Evolutionary conservation across 139 green algal species (phyloP), one percentile per base, ranked within the genome.

Genomic region (Yamagishiella unicocca): DNA sequence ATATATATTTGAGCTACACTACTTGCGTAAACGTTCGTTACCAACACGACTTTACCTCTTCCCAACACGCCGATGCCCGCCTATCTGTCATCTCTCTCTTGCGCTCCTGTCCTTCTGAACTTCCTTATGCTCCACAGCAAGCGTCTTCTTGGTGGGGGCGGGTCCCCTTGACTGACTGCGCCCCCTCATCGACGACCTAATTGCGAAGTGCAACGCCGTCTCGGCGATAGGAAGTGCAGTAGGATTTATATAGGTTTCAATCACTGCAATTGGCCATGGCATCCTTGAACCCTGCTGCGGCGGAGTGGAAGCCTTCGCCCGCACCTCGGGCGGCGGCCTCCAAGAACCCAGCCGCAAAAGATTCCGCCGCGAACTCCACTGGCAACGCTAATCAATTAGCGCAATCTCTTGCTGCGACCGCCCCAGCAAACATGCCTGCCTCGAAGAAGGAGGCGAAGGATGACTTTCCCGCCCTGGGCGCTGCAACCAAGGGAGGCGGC

Each of bases 121-220:
- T 50, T 82, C 14, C 7, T 82, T 8, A 46, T 82, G 9, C 31
- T 82, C 1, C 35, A 68, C 19, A 68, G 38, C 74, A 82, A 82
- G 50, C 74, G 50, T 9, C 74, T 82, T 66, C 31, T 82, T 55
- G 31, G 45, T 68, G 45, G 74, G 78, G 78, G 78, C 35, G 78
- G 54, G 1, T 55, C 58, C 8, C 78, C n/a, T 25, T 85, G 25
- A 58, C 40, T 27, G 37, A 54, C 67, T 46, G 12, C 22, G 50
- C 50, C 50, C 50, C 50, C 50, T 17, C 50, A 25, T 58, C 17
- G 50, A 17, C 50, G 50, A 58, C 50, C 14, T 17, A 17, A 25
- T 58, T 58, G 50, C 50, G n/a, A n/a, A n/a, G n/a, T n/a, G n/a
- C n/a, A n/a, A n/a, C n/a, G n/a, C n/a, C n/a, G n/a, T n/a, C n/a